Percentiles rank a stretch among this genome's conserved stretches.
phyloP scores from a whole-genome alignment of 1,139 yeast genomes.

The Geotrichum aggregatum region DNA sequence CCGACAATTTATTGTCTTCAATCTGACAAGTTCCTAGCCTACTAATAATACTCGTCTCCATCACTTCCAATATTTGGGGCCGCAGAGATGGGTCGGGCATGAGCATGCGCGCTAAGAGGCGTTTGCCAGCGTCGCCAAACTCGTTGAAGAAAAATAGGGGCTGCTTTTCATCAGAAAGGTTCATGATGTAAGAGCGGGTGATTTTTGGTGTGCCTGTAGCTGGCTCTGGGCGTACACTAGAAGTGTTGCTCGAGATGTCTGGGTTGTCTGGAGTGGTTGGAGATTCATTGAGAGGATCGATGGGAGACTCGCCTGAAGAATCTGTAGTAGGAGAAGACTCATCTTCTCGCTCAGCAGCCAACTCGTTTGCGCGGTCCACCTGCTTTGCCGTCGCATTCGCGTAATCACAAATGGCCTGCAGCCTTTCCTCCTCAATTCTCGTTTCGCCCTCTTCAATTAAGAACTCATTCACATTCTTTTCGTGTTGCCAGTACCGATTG shows the following conservation, averaged over 20 bases:
- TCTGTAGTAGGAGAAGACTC: too few species aligned
- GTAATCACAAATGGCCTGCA: conserved; percentile 8
- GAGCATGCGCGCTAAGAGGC: conserved; percentile 44
- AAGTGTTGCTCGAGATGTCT: conserved; percentile 4
- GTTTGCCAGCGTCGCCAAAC: conserved; percentile 31
- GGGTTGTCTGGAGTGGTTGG: too few species aligned
- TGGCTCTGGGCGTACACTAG: too few species aligned
- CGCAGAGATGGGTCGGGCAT: conserved; percentile 72
- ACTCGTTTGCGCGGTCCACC: conserved; percentile 3
- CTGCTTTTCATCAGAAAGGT: conserved; percentile 48
- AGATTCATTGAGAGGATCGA: neutral
- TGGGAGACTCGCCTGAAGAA: too few species aligned
- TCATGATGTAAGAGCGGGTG: conserved; percentile 17
- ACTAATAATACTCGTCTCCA: conserved; percentile 29
- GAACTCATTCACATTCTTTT: conserved; percentile 30
- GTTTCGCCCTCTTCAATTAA: conserved; percentile 16
- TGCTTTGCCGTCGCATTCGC: conserved; percentile 6
- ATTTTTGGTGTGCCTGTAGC: neutral
- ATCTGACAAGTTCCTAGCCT: conserved; percentile 14
- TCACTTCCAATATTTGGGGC: conserved; percentile 68
- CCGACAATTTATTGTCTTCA: conserved; percentile 10
- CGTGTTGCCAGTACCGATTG: conserved; percentile 63
- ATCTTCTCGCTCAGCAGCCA: conserved; percentile 7
- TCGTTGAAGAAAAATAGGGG: conserved; percentile 50
- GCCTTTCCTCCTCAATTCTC: conserved; percentile 10